Conservation (phyloP, 2,329 filamentous ascomycete species). For the Huntiella abstrusa region DNA sequence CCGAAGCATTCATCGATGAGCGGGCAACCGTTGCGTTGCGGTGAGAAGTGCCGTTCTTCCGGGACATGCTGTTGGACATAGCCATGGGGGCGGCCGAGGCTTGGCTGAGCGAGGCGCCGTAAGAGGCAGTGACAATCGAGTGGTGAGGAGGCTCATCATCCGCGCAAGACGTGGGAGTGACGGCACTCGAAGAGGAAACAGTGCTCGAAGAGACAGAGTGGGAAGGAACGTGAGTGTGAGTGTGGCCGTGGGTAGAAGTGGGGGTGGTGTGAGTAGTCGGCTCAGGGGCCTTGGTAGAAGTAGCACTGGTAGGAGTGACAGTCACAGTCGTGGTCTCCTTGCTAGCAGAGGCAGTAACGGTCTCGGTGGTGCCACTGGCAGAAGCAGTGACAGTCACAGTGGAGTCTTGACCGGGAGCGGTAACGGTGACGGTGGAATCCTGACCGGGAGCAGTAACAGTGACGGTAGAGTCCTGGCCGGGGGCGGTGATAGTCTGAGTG, state of each 20-base stretch:
- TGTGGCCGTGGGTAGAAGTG: no score
- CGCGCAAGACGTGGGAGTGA: not conserved
- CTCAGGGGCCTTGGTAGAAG: conserved; percentile 3
- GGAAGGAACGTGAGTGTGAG: not conserved
- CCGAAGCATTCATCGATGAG: conserved; percentile 10
- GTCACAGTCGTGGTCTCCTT: conserved; percentile 15
- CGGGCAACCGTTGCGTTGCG: conserved; percentile 6
- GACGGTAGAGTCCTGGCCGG: conserved; percentile 19
- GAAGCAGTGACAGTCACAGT: conserved; percentile 17
- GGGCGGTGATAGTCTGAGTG: conserved; percentile 14
- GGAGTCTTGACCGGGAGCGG: conserved; percentile 16
- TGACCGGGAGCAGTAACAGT: conserved; percentile 14
- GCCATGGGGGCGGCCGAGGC: conserved; percentile 10
- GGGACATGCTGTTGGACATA: conserved; percentile 3
- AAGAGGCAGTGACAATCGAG: conserved; percentile 8
- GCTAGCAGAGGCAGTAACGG: conserved; percentile 11
- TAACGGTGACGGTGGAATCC: conserved; percentile 22
- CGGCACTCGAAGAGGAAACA: not conserved
- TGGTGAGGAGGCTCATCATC: conserved; percentile 5
- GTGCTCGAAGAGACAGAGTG: not conserved
- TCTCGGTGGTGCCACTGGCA: conserved; percentile 5
- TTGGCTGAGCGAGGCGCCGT: conserved; percentile 10
- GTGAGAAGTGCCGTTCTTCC: conserved; percentile 1
- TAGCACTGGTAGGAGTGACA: not conserved
- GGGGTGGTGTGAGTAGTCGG: conserved; percentile 6